Evolutionary conservation across 306 rosid species (phyloP), one percentile per base, ranked within the genome.

Genomic region (Lathyrus aphaca): DNA sequence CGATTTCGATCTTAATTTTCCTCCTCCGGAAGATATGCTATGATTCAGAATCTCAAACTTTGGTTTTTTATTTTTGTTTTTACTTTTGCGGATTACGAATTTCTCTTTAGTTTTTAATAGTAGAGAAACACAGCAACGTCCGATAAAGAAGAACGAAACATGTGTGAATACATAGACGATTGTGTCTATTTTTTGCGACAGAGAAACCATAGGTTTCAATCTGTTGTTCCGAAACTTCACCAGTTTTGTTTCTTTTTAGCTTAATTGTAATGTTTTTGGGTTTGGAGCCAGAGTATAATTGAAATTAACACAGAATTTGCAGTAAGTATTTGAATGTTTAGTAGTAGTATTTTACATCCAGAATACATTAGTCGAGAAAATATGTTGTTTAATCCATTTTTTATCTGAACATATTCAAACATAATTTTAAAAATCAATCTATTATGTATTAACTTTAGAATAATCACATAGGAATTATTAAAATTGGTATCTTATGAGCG

Each of bases 1-100:
- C 4, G 83, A 72, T 79, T 78, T 88, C 5, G 94, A 88, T 50
- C 90, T 88, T 69, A 88, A 86, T 72, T 13, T 42, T 2, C 89
- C 84, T 32, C 91, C 95, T 8, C 83, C 80, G 0, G 77, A 74
- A 7, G 90, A 86, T 29, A 17, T 59, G 10, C 81, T 76, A 11
- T 79, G 71, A 82, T 4, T 49, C 30, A 2, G 4, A 58, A 37
- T 39, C 58, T 46, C 29, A 59, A 14, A 8, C 23, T 12, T 63
- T 6, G 8, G 21, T n/a, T 16, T 38, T 18, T 38, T 18, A 1
- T 3, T 19, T 43, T 64, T 16, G 0, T 64, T 73, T 64, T 46
- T n/a, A 9, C 10, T 16, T 37, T 64, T 17, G 27, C 39, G 42
- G 74, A 71, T 71, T 71, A 53, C 39, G 74, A 72, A 55, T 13